phyloP scores from a whole-genome alignment of 495 filamentous ascomycete genomes.

The Penicillium daleae region DNA sequence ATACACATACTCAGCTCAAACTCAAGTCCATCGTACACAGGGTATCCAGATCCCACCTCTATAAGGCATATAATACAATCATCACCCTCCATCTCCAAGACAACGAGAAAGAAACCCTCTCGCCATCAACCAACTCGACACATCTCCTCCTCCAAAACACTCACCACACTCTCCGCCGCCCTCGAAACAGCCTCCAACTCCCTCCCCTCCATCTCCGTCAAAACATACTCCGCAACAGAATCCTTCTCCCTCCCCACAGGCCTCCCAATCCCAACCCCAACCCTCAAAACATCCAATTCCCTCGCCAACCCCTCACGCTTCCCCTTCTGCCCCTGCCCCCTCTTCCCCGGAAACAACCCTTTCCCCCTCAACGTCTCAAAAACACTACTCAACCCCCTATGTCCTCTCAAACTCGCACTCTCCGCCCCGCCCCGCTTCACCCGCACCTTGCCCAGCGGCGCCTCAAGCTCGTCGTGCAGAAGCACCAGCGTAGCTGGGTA shows the following conservation, averaged over 20 bases:
- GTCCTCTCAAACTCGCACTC: slow-evolving; percentile 63
- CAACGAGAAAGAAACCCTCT: neutral
- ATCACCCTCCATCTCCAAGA: neutral
- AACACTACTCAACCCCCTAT: slow-evolving; percentile 78
- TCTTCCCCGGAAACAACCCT: slow-evolving; percentile 32
- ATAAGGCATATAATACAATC: slow-evolving; percentile 5
- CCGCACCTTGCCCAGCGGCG: slow-evolving; percentile 64
- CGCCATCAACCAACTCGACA: neutral
- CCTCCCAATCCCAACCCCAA: slow-evolving; percentile 76
- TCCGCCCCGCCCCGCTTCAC: slow-evolving; percentile 57
- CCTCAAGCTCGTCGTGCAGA: slow-evolving; percentile 84
- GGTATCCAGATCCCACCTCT: neutral
- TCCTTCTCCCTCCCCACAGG: slow-evolving; percentile 59
- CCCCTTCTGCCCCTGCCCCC: neutral
- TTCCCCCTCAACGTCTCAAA: slow-evolving; percentile 50
- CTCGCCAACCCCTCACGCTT: neutral
- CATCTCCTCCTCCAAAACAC: slow-evolving; percentile 51
- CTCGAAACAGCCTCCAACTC: slow-evolving; percentile 55
- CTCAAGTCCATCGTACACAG: neutral
- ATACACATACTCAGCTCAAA: neutral
- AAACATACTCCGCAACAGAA: slow-evolving; percentile 68
- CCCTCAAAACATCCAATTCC: slow-evolving; percentile 49
- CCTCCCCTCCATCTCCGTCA: slow-evolving; percentile 59
- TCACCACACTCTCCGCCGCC: slow-evolving; percentile 54
- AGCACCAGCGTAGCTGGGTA: slow-evolving; percentile 60